Evolutionary conservation across 148 eudicot genomes (phyloP), one percentile per base, ranked within the genome.

Genomic region (Spergularia bocconei): DNA sequence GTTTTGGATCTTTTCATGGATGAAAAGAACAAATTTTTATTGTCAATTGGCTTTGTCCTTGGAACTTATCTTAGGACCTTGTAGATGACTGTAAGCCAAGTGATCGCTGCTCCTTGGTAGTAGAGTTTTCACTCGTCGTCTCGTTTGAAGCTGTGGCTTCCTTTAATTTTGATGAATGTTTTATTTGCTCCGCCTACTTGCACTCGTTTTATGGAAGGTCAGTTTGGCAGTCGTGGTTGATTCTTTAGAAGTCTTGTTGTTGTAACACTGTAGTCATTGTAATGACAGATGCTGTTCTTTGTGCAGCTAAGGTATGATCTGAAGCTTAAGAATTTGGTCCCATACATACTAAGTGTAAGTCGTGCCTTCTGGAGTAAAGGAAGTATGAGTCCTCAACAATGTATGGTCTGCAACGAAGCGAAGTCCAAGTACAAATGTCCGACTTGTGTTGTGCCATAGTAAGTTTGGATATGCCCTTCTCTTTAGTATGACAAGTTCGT

Each of bases 391-490:
- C 74, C 85, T 7, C 88, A 71, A 33, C 85, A 75, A n/a, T 91
- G 93, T 79, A 47, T 78, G 78, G 88, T 90, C 19, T 91, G 97
- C 79, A 83, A 83, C n/a, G 88, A 89, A 76, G 89, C 92, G 38
- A 81, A 80, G 59, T 88, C 92, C 48, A 92, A 88, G 65, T 92
- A 92, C 87, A 92, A 92, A 77, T 92, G 97, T 68, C 92, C 97
- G 25, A 36, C 80, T 41, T 92, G 94, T 73, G 87, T 88, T 61
- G 44, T 88, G 48, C 93, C 89, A 69, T 91, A 91, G 97, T 91
- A 84, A 78, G 89, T 56, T 14, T 16, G 9, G 20, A 41, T 2
- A 21, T 65, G 19, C 36, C 21, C 16, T 44, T 67, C 70, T 25
- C 48, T 53, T 66, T 63, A 58, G 9, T 14, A 14, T 41, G 33